phyloP scores from a whole-genome alignment of 495 filamentous ascomycete species.

The Neurospora sublineolata region DNA sequence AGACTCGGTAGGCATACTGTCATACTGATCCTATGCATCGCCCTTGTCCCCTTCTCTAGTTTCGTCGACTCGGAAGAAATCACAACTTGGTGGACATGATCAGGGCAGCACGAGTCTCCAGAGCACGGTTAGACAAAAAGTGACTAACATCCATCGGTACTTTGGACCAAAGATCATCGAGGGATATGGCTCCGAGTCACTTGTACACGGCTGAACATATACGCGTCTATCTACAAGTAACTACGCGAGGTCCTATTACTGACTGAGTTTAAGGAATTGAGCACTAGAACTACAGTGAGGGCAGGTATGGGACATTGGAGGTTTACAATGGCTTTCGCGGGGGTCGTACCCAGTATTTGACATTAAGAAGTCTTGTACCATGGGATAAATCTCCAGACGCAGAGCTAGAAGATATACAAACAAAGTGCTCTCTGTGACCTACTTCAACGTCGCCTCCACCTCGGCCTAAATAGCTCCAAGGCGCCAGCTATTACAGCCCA shows the following conservation, averaged over 20 bases:
- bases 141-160: background rate
- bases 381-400: background rate
- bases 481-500: constrained; percentile 42
- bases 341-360: background rate
- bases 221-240: no score
- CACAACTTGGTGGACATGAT: background rate
- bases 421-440: background rate
- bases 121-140: background rate
- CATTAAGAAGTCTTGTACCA: background rate
- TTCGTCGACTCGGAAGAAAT: background rate
- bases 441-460: background rate
- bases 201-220: background rate
- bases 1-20: background rate
- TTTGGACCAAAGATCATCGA: background rate
- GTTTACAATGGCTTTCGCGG: background rate
- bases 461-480: background rate
- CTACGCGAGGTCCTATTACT: background rate
- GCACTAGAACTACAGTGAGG: background rate
- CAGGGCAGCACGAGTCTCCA: background rate
- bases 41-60: background rate
- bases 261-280: background rate
- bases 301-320: background rate
- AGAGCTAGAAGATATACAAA: background rate
- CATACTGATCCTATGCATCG: background rate
- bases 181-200: background rate